A percentile compares a stretch with the other conserved stretches of the same genome.
Conservation (phyloP, 176 grass and related monocot genomes). For the Cymbopogon citratus region DNA sequence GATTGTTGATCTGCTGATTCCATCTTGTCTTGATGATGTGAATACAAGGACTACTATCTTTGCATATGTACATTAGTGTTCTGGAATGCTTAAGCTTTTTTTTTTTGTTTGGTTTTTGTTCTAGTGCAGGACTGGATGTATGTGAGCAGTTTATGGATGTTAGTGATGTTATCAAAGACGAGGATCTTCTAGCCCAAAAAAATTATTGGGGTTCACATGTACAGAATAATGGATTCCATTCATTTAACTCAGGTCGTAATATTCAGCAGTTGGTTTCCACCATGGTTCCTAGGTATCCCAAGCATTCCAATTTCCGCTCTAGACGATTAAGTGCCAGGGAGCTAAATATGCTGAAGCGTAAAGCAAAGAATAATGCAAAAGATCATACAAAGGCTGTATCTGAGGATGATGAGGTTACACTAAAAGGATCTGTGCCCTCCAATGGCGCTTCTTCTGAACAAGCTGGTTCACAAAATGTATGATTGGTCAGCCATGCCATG, state of each 20-base stretch:
- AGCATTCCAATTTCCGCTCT: constrained; percentile 45
- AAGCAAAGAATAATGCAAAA: constrained; percentile 84
- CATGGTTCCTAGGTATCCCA: constrained; percentile 67
- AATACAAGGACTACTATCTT: background rate
- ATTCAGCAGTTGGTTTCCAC: constrained; percentile 90
- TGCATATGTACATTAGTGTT: background rate
- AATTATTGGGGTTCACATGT: constrained; percentile 49
- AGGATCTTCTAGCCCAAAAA: constrained; percentile 86
- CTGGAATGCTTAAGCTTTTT: background rate
- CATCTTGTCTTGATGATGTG: constrained; percentile 2
- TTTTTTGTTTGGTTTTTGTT: constrained; percentile 18
- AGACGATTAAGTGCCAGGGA: constrained; percentile 90
- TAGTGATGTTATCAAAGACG: constrained; percentile 90
- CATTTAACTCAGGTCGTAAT: constrained; percentile 57
- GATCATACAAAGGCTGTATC: constrained; percentile 79
- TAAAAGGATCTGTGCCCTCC: constrained; percentile 30
- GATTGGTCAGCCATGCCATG: background rate
- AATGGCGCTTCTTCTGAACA: constrained; percentile 58
- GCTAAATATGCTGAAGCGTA: constrained; percentile 88
- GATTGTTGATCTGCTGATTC: constrained; percentile 5
- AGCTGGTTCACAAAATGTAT: constrained; percentile 52
- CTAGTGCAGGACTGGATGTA: constrained; percentile 85
- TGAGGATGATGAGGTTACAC: constrained; percentile 63
- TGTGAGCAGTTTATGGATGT: constrained; percentile 99
- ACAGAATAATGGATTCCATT: constrained; percentile 55